Evolutionary conservation across 1,284 basidiomycete genomes (phyloP), one percentile per base, ranked within the genome.

Genomic region (Boletus semigastroideus): DNA sequence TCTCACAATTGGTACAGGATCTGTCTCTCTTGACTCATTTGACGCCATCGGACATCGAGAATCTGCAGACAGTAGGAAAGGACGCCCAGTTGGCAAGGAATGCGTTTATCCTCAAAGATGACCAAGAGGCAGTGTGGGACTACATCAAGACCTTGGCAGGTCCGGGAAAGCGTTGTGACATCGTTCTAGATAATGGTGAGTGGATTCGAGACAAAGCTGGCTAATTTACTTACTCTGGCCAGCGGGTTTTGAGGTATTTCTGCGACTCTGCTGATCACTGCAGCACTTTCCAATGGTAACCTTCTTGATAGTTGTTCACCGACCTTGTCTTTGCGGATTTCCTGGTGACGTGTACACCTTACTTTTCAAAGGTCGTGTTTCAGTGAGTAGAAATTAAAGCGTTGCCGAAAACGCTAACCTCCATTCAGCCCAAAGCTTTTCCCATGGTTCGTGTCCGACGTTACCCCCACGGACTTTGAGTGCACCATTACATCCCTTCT

Each of bases 241-340:
- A 94, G 92, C 90, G 62, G 92, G 93, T 2, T 98, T 98, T 59
- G 95, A 98, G 57, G 59, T 67, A 65, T 33, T 34, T 1, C 14
- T 34, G 12, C 9, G 30, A 19, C 17, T 16, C 39, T 34, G 48
- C 20, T 2, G 13, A 22, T 19, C 20, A 28, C 38, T 9, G n/a
- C 11, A 19, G 28, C 25, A 45, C 37, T 36, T 22, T 28, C 49
- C 48, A 42, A 54, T 16, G 46, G 53, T 41, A 45, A 33, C 39
- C 16, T 6, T 0, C 16, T 28, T n/a, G 22, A 49, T 57, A 93
- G 89, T 76, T 98, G 14, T 94, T 92, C 70, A 97, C 95, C 2
- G 97, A 98, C 66, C 74, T 98, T 30, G 85, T 98, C 19, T 86
- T 99, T 57, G 96, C 95, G 34, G 96, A 99, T 67, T 98, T 97